phyloP scores from a whole-genome alignment of 139 green algal genomes.

The Haematococcus sp. region DNA sequence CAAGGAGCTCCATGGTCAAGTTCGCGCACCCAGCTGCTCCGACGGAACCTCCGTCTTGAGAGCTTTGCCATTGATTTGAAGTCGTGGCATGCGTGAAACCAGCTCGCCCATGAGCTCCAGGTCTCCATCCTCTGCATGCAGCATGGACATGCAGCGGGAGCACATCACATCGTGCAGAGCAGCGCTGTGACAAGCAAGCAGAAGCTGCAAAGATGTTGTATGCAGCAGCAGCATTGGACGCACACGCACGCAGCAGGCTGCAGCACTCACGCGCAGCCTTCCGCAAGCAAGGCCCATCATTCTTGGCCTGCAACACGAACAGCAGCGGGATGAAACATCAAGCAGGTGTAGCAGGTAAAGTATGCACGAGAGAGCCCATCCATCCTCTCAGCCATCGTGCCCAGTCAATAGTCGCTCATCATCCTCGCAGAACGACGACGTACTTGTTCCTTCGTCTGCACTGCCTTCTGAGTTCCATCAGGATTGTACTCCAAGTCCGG shows the following conservation, averaged over 20 bases:
- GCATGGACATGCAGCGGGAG: not conserved
- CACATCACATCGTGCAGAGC: not conserved
- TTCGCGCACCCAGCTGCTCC: too few relatives aligned
- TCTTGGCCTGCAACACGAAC: not conserved
- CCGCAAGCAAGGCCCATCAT: not conserved
- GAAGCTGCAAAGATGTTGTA: not conserved
- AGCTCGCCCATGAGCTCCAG: too few relatives aligned
- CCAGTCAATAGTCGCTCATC: not conserved
- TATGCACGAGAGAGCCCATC: not conserved
- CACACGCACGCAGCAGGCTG: not conserved
- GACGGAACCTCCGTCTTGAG: too few relatives aligned
- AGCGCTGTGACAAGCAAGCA: not conserved
- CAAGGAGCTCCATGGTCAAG: too few relatives aligned
- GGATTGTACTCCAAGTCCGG: constrained; percentile 1
- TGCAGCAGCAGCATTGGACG: not conserved
- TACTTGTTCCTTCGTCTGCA: constrained; percentile 6
- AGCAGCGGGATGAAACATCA: not conserved
- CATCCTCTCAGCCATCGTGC: not conserved
- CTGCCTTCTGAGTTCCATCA: not conserved
- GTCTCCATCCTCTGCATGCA: too few relatives aligned
- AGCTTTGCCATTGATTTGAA: too few relatives aligned
- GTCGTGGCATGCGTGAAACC: too few relatives aligned
- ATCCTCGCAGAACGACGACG: not conserved
- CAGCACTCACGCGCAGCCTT: not conserved
- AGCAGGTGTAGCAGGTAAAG: not conserved